These are phyloP conservation scores for Kappamyces sp. DNA, from an alignment of 192 early-diverging fungal species.

Conservation along the genomic window DNA sequence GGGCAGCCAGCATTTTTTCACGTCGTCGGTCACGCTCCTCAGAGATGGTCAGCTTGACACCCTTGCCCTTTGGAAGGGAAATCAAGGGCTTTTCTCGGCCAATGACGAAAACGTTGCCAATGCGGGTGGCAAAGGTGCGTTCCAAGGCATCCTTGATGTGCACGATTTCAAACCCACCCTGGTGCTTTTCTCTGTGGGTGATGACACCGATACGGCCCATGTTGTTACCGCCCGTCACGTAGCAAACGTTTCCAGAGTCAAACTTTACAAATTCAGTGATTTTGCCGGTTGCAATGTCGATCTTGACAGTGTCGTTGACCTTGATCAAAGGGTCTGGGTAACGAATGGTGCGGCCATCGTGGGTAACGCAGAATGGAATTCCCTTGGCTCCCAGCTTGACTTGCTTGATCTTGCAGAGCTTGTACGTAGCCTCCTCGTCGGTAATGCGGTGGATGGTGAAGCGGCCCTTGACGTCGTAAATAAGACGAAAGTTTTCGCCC, in stretches of 20 bases:
- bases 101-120: conserved; percentile 88
- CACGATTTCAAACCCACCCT: conserved; percentile 97
- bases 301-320: conserved; percentile 98
- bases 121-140: conserved; percentile 95
- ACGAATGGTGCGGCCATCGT: conserved; percentile 99
- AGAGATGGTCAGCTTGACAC: conserved; percentile 95
- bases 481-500: conserved; percentile 98
- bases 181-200: conserved; percentile 93
- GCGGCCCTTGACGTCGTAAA: conserved; percentile 99
- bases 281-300: conserved; percentile 93
- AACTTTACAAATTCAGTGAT: conserved; percentile 93
- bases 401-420: conserved; percentile 97
- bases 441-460: conserved; percentile 99
- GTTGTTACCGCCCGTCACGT: conserved; percentile 97
- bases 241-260: conserved; percentile 92
- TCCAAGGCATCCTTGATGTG: conserved; percentile 97
- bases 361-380: conserved; percentile 94
- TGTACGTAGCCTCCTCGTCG: conserved; percentile 98
- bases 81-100: conserved; percentile 88
- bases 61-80: conserved; percentile 98
- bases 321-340: conserved; percentile 99
- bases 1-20: conserved; percentile 39
- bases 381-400: conserved; percentile 92
- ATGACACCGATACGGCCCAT: conserved; percentile 97
- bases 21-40: conserved; percentile 97